Conservation (phyloP, 116 monocot species). For the Posidonia oceanica region DNA sequence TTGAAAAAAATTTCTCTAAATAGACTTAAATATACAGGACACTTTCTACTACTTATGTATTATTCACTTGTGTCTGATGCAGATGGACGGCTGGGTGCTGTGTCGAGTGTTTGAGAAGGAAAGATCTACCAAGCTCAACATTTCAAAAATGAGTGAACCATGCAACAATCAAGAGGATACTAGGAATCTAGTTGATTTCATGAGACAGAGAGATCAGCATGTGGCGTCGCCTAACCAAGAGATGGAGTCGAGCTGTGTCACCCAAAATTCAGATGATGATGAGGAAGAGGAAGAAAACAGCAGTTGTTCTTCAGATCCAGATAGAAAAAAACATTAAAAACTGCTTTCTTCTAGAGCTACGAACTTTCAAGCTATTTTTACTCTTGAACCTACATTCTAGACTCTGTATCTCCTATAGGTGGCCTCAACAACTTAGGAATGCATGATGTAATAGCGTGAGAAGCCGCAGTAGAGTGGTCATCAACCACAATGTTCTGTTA, state of each 20-base stretch:
- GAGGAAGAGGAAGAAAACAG: not conserved
- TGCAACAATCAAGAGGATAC: not conserved
- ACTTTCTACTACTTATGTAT: not conserved
- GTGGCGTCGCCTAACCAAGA: not conserved
- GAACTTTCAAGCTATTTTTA: not conserved
- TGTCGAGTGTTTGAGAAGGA: not conserved
- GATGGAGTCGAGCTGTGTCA: conserved; percentile 1
- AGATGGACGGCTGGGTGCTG: not conserved
- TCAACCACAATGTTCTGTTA: too few relatives aligned
- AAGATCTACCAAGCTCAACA: not conserved
- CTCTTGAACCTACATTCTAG: too few relatives aligned
- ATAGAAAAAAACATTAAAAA: not conserved
- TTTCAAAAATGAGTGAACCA: not conserved
- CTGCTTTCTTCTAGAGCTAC: not conserved
- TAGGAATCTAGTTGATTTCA: not conserved
- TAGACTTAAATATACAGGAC: not conserved
- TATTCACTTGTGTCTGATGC: not conserved
- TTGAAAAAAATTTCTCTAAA: not conserved
- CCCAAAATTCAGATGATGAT: not conserved
- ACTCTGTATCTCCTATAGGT: too few relatives aligned
- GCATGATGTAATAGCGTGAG: too few relatives aligned
- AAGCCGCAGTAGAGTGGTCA: too few relatives aligned
- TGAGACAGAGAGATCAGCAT: too few relatives aligned
- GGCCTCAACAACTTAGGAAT: too few relatives aligned
- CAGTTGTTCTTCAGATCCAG: not conserved